These are phyloP conservation scores for Dactylonectria estremocensis DNA, from an alignment of 2,329 filamentous ascomycete genomes.

Conservation along the genomic window DNA sequence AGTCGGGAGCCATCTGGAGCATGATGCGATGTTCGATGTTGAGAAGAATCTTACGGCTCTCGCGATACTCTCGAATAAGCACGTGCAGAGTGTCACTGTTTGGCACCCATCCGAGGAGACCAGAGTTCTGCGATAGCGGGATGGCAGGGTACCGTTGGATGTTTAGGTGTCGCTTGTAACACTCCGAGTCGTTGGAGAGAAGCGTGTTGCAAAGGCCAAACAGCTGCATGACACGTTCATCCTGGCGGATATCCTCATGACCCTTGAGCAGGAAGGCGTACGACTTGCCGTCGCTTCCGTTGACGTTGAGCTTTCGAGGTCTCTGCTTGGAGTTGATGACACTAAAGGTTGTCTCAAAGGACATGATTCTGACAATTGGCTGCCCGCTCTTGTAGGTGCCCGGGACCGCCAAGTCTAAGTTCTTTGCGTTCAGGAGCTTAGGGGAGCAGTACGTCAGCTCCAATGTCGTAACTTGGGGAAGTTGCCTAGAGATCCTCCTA, in stretches of 20 bases:
- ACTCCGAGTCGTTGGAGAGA: slow-evolving; percentile 93
- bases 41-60: slow-evolving; percentile 95
- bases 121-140: slow-evolving; percentile 95
- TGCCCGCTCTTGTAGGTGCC: slow-evolving; percentile 89
- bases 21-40: slow-evolving; percentile 99
- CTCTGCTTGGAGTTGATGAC: slow-evolving; percentile 98
- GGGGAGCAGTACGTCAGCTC: slow-evolving; percentile 98
- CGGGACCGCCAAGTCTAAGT: slow-evolving; percentile 94
- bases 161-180: slow-evolving; percentile 95
- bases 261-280: slow-evolving; percentile 96
- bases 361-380: slow-evolving; percentile 86
- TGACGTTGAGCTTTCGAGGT: slow-evolving; percentile 88
- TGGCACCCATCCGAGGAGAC: slow-evolving; percentile 94
- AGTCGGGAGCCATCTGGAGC: slow-evolving; percentile 99
- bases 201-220: slow-evolving; percentile 98
- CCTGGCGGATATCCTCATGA: slow-evolving; percentile 99
- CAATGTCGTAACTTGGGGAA: slow-evolving; percentile 92
- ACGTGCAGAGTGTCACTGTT: slow-evolving; percentile 98
- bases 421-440: slow-evolving; percentile 86
- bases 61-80: slow-evolving; percentile 96
- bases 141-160: slow-evolving; percentile 98
- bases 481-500: slow-evolving; percentile 91
- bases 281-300: slow-evolving; percentile 88
- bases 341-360: slow-evolving; percentile 89
- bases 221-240: slow-evolving; percentile 99